These are phyloP conservation scores for Acacia pycnantha DNA, from an alignment of 331 rosid species.

Conservation along the genomic window DNA sequence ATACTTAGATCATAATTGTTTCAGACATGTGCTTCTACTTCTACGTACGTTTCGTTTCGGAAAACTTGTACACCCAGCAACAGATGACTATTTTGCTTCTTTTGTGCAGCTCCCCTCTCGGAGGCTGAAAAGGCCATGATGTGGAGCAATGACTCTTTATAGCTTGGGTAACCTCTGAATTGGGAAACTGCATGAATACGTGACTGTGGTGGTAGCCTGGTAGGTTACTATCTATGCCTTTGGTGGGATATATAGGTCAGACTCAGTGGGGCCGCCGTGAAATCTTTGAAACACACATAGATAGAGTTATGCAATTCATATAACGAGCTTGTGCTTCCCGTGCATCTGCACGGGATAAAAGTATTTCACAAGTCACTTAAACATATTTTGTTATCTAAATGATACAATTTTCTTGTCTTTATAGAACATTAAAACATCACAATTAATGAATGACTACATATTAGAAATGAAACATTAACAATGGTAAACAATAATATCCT, in stretches of 20 bases:
- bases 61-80: background rate
- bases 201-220: slow-evolving; percentile 21
- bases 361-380: too few species aligned
- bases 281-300: too few species aligned
- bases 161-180: slow-evolving; percentile 34
- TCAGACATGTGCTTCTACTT: background rate
- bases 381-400: too few species aligned
- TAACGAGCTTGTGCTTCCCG: too few species aligned
- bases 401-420: too few species aligned
- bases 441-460: too few species aligned
- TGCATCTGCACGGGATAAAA: too few species aligned
- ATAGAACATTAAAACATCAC: too few species aligned
- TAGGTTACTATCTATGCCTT: slow-evolving; percentile 34
- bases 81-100: background rate
- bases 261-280: too few species aligned
- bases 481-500: too few species aligned
- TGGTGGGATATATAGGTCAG: background rate
- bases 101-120: slow-evolving; percentile 84
- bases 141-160: slow-evolving; percentile 57
- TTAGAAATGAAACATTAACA: too few species aligned
- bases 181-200: slow-evolving; percentile 11
- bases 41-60: background rate
- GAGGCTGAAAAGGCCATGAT: slow-evolving; percentile 92
- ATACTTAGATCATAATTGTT: background rate
- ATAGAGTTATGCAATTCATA: too few species aligned